Evolutionary conservation across 2,329 filamentous ascomycete species (phyloP).

Genomic region (Trichoderma endophyticum): DNA sequence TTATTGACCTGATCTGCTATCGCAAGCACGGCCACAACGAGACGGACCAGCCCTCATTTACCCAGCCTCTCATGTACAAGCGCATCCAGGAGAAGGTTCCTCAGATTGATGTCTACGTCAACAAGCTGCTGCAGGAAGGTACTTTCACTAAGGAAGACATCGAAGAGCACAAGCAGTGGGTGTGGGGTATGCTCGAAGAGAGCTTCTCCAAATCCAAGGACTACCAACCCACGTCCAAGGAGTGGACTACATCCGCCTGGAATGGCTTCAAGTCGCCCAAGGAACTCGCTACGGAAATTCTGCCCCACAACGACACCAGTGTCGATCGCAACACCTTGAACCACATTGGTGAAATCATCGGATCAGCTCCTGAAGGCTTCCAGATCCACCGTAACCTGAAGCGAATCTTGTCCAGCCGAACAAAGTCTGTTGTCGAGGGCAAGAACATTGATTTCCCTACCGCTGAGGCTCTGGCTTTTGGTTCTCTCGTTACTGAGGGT

Average conservation of each 20-base stretch:
- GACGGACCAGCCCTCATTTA: constrained; percentile 98
- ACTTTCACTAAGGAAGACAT: constrained; percentile 97
- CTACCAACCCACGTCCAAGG: constrained; percentile 92
- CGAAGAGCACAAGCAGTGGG: constrained; percentile 99
- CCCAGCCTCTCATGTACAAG: constrained; percentile 99
- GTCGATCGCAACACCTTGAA: constrained; percentile 70
- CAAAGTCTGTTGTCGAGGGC: constrained; percentile 88
- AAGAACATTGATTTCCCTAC: constrained; percentile 98
- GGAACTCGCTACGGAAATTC: constrained; percentile 89
- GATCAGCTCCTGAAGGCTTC: constrained; percentile 78
- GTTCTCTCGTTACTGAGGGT: constrained; percentile 83
- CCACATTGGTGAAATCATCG: constrained; percentile 79
- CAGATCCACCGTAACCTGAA: constrained; percentile 91
- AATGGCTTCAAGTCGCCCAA: constrained; percentile 99
- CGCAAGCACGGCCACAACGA: constrained; percentile 99
- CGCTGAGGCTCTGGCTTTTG: constrained; percentile 92
- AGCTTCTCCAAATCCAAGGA: constrained; percentile 97
- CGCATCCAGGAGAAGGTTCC: constrained; percentile 80
- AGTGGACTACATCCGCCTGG: constrained; percentile 98
- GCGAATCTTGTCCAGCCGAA: constrained; percentile 84
- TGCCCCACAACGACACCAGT: constrained; percentile 86
- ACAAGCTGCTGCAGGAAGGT: constrained; percentile 86
- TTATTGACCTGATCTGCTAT: constrained; percentile 98
- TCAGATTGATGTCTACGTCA: constrained; percentile 85
- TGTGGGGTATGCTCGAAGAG: constrained; percentile 98